phyloP scores from a whole-genome alignment of 805 yeast species.

The Metschnikowia baotianmanensis region DNA sequence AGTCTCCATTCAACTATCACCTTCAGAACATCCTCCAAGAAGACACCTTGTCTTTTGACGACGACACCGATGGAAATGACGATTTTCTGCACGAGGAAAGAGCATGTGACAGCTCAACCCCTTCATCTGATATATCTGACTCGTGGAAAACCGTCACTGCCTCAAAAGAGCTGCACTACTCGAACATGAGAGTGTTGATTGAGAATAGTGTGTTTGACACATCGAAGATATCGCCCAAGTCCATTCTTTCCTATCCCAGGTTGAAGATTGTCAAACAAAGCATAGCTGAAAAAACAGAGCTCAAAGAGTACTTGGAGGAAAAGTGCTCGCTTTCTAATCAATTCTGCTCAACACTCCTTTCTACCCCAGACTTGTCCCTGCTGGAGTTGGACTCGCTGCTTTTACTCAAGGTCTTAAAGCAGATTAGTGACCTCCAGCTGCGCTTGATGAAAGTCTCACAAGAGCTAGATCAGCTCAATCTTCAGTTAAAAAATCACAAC shows the following conservation, averaged over 20 bases:
- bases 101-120: slow-evolving; percentile 15
- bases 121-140: slow-evolving; percentile 20
- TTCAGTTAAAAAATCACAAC: slow-evolving; percentile 39
- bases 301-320: slow-evolving; percentile 29
- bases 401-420: slow-evolving; percentile 32
- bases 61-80: slow-evolving; percentile 14
- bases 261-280: slow-evolving; percentile 28
- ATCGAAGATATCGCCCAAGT: slow-evolving; percentile 31
- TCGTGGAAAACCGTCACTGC: slow-evolving; percentile 13
- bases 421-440: slow-evolving; percentile 31
- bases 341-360: slow-evolving; percentile 29
- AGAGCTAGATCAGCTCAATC: slow-evolving; percentile 29
- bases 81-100: slow-evolving; percentile 12
- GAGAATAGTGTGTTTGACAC: slow-evolving; percentile 45
- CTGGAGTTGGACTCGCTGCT: slow-evolving; percentile 28
- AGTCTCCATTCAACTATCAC: slow-evolving; percentile 33
- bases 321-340: slow-evolving; percentile 33
- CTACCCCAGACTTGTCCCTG: slow-evolving; percentile 15
- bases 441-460: slow-evolving; percentile 25
- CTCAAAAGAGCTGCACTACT: slow-evolving; percentile 27
- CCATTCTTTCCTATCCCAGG: slow-evolving; percentile 31
- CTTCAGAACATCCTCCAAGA: slow-evolving; percentile 24
- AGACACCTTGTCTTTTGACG: slow-evolving; percentile 13
- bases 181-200: slow-evolving; percentile 42
- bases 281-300: slow-evolving; percentile 31